Evolutionary conservation across 2,329 filamentous ascomycete species (phyloP), one percentile per base, ranked within the genome.

Genomic region (Cercospora zeina): DNA sequence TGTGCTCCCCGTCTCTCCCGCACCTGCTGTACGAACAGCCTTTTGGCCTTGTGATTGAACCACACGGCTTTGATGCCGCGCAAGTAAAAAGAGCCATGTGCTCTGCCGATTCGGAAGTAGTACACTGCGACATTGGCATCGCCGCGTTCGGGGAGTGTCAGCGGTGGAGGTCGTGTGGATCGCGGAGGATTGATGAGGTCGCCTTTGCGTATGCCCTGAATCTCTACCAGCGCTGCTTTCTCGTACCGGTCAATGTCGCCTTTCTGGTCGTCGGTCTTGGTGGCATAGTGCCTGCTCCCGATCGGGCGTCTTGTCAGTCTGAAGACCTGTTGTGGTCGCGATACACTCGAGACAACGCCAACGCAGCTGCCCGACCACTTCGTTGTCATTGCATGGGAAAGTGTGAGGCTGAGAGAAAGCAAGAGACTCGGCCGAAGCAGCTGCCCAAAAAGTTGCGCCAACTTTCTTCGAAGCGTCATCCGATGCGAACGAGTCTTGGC

Each of bases 81-180:
- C 77, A 95, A 96, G 85, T 97, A 97, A 83, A 97, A 97, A 36
- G 77, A 77, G 9, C 89, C 69, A 76, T 96, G 96, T 56, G 89
- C 86, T 74, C 89, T 89, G 65, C 91, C 93, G 30, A 87, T 78
- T 47, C 77, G 74, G 71, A 85, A 84, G 65, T 85, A 79, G 77
- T 89, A 84, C 16, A 76, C 75, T 59, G 84, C 73, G 19, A 78
- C 72, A 30, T 78, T 77, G n/a, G 37, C 30, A 19, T 80, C 72
- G 16, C 79, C 74, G 58, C 85, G 82, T 4, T 75, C 73, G 6
- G 90, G 90, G 2, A 90, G 78, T 47, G 80, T 74, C 65, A 96
- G 82, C 0, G 84, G 81, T 0, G 90, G 86, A 0, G 93, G 89
- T 21, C 89, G 87, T 0, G 91, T 95, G 51, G 86, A 85, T 9